A percentile compares a stretch with the other conserved stretches of the same genome.
phyloP scores from a whole-genome alignment of 129 eudicot species.

The Scalesia atractyloides region DNA sequence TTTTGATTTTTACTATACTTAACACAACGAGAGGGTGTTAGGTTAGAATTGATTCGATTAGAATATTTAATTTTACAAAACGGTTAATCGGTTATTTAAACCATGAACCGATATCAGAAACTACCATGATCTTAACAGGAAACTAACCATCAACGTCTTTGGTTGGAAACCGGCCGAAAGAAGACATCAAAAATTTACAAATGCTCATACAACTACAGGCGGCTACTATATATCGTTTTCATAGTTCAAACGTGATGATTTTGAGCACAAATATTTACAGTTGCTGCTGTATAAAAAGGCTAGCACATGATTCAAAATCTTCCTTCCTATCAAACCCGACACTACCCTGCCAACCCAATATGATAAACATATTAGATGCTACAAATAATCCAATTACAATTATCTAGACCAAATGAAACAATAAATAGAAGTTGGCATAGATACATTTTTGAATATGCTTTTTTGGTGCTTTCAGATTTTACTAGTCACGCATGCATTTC shows the following conservation, averaged over 20 bases:
- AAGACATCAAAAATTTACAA: slow-evolving; percentile 12
- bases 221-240: not conserved
- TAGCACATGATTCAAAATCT: slow-evolving; percentile 18
- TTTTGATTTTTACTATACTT: no score
- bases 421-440: not conserved
- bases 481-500: not conserved
- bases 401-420: not conserved
- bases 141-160: no score
- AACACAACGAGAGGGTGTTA: no score
- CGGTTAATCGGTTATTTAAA: no score
- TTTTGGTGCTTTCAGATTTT: not conserved
- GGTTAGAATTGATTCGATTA: no score
- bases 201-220: slow-evolving; percentile 12
- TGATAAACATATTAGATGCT: not conserved
- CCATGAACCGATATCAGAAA: no score
- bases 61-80: no score
- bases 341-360: not conserved
- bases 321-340: not conserved
- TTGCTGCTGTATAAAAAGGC: slow-evolving; percentile 31
- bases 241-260: slow-evolving; percentile 5
- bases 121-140: no score
- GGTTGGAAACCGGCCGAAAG: not conserved
- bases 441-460: not conserved
- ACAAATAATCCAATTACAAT: not conserved
- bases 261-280: slow-evolving; percentile 23